Base-by-base conservation (phyloP, 2,329 filamentous ascomycete species). In the Penicillium nordicum region DNA sequence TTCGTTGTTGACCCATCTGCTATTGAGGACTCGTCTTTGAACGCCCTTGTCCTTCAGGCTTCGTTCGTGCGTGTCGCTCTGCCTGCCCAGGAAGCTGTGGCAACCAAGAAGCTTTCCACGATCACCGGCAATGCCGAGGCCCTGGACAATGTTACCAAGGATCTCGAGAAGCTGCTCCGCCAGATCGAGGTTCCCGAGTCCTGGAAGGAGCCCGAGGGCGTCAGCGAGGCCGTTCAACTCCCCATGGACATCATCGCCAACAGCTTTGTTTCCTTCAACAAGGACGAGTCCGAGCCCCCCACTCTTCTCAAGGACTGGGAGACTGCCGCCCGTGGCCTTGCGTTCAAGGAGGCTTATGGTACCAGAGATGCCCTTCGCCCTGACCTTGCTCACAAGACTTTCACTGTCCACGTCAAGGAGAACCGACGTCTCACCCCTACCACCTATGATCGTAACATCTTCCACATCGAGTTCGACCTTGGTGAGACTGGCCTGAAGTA, bases 391-490 rank as follows among this genome's bases (percentile, higher is more conserved):
- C 86, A 90, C 69, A 92, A 93, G 83, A 97, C 93, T 2, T 87
- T 84, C 68, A 90, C 91, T 41, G 88, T 97, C 52, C 88, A 86
- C 53, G 92, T 99, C 75, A 91, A 95, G 80, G 94, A 97, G 80
- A 97, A 96, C 79, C 90, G 94, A 60, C 87, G 94, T 62, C 84
- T 99, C 53, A 99, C 94, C 0, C 94, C 94, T 3, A 69, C 77
- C 25, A 88, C 87, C 32, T 99, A 99, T 72, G 92, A 97, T 75
- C 91, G 94, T 67, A 97, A 99, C 82, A 97, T 99, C 76, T 99
- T 99, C 88, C 94, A 99, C 79, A 97, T 99, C 61, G 94, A 99
- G 77, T 99, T 99, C 69, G 94, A 97, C 71, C 85, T 99, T 25
- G 93, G 93, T 58, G 78, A 88, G 68, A 96, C 93, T 34, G 93